Evolutionary conservation across 1,284 basidiomycete species (phyloP).

Genomic region (Ceratobasidium sp.): DNA sequence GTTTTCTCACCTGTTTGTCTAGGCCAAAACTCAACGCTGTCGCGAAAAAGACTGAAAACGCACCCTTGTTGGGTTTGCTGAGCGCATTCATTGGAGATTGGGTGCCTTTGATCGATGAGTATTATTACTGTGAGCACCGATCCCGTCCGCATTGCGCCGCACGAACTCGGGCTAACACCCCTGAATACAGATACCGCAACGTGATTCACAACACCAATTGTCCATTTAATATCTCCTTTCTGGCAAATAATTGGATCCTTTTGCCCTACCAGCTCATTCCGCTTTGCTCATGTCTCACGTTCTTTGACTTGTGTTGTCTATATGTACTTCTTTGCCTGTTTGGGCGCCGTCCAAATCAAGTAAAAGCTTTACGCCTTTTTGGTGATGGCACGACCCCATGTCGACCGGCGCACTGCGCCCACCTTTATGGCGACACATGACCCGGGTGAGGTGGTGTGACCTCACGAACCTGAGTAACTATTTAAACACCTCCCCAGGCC

Average conservation of each 20-base stretch:
- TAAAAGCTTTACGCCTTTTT: slow-evolving; percentile 17
- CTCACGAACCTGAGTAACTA: slow-evolving; percentile 14
- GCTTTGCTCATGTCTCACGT: slow-evolving; percentile 10
- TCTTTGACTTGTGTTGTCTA: slow-evolving; percentile 8
- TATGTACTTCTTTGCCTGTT: slow-evolving; percentile 27
- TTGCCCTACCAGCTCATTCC: too few species aligned
- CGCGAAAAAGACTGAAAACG: slow-evolving; percentile 69
- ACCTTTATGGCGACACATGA: slow-evolving; percentile 33
- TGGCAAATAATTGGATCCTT: too few species aligned
- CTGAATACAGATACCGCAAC: slow-evolving; percentile 59
- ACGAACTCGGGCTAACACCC: slow-evolving; percentile 18
- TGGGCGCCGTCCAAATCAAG: slow-evolving; percentile 28
- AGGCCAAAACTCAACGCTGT: slow-evolving; percentile 83
- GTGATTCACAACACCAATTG: slow-evolving; percentile 50
- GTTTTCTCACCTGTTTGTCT: slow-evolving; percentile 43
- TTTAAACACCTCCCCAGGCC: slow-evolving; percentile 4
- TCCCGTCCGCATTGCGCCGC: slow-evolving; percentile 10
- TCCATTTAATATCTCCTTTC: too few species aligned
- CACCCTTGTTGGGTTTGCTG: slow-evolving; percentile 81
- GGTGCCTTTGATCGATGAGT: slow-evolving; percentile 94
- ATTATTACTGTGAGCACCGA: slow-evolving; percentile 87
- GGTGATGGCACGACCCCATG: slow-evolving; percentile 5
- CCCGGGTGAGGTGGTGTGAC: slow-evolving; percentile 29
- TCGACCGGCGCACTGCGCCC: slow-evolving; percentile 40
- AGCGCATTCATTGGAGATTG: slow-evolving; percentile 88